phyloP scores from a whole-genome alignment of 140 eudicot genomes.

The Eryngium alpinum region DNA sequence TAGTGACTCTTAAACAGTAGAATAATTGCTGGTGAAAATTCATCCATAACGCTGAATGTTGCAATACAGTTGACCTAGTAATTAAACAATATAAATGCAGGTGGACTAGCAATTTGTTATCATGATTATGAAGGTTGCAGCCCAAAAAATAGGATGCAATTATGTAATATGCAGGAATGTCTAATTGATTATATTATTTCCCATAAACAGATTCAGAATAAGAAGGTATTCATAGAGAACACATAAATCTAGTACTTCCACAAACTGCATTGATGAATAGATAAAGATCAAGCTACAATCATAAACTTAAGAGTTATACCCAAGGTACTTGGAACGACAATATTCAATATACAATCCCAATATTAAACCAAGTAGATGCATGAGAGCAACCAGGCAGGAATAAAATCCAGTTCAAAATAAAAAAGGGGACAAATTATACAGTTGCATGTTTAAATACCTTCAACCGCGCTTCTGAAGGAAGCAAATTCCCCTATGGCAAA shows the following conservation, averaged over 20 bases:
- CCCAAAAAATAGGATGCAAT: not conserved
- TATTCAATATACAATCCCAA: not conserved
- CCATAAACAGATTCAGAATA: not conserved
- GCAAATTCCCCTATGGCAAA: no score
- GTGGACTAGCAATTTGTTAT: not conserved
- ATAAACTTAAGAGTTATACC: not conserved
- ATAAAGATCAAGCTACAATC: not conserved
- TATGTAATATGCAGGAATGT: not conserved
- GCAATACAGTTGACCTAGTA: no score
- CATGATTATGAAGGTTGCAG: not conserved
- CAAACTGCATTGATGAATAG: not conserved
- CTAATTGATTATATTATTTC: not conserved
- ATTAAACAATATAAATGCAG: not conserved
- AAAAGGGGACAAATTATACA: no score
- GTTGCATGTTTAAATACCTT: no score
- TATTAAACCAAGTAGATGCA: not conserved
- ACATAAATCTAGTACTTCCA: not conserved
- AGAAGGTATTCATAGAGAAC: not conserved
- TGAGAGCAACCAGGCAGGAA: not conserved
- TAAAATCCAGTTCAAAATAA: not conserved
- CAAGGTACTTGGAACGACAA: not conserved
- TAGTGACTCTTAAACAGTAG: no score
- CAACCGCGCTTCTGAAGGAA: no score
- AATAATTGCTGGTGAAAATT: no score
- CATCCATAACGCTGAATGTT: no score